Conservation (phyloP, 345 rosid genomes). For the Theobroma cacao region DNA sequence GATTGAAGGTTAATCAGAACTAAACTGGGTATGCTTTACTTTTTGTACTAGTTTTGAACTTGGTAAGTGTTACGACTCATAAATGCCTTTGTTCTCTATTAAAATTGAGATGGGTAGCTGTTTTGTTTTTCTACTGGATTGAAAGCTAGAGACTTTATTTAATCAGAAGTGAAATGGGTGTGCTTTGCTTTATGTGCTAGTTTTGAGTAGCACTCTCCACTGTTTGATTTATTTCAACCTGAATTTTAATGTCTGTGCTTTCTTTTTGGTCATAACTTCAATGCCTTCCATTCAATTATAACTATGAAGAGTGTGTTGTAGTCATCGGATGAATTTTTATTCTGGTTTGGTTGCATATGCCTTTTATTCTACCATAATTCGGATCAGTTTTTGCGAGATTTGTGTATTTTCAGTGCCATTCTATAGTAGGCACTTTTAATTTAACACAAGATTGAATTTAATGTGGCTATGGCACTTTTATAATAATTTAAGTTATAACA, state of each 20-base stretch:
- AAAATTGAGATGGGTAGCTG: not conserved
- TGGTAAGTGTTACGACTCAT: not conserved
- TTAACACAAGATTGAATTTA: not conserved
- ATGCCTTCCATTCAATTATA: not conserved
- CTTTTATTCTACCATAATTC: not conserved
- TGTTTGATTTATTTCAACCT: not conserved
- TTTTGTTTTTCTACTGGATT: not conserved
- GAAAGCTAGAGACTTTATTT: not conserved
- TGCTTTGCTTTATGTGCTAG: not conserved
- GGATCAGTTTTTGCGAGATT: not conserved
- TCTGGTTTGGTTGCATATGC: not conserved
- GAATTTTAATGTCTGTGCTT: not conserved
- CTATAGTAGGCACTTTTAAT: not conserved
- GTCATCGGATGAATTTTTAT: not conserved
- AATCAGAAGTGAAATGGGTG: not conserved
- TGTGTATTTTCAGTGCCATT: conserved; percentile 6
- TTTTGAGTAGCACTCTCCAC: not conserved
- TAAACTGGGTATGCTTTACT: not conserved
- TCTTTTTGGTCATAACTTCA: not conserved
- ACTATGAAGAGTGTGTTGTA: not conserved
- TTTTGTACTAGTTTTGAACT: not conserved
- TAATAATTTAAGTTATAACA: not conserved
- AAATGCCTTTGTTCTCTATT: not conserved
- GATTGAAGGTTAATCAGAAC: not conserved
- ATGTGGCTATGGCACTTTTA: not conserved